Evolutionary conservation across 2,329 filamentous ascomycete species (phyloP), one percentile per base, ranked within the genome.

Genomic region (Scleromitrula shiraiana): DNA sequence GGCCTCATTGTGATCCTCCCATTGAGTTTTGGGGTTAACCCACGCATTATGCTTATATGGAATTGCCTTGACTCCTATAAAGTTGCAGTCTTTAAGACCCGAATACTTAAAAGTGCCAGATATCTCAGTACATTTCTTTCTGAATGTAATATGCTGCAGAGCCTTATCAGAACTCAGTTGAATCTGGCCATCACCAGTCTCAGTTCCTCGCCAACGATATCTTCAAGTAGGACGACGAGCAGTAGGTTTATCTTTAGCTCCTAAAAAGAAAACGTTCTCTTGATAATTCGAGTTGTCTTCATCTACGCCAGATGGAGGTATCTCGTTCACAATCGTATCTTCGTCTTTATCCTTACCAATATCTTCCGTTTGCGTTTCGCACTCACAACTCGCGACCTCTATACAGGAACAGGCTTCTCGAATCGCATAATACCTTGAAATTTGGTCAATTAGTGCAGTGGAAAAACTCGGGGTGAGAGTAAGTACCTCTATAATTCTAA

Each of bases 191-290:
- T 59, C 52, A 22, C 54, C 49, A 35, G 49, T 56, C 19, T 57
- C 56, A n/a, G 26, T 17, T 1, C 54, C 53, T 15, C 56, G 43
- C 56, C 57, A 57, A 22, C 53, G 40, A 36, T 54, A 56, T 22
- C 26, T 22, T 50, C 53, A 58, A 4, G 51, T 54, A 36, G 50
- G 45, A n/a, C 48, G 36, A 24, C 50, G 39, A 22, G 50, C 50
- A 23, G 56, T 53, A 14, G 48, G 53, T 17, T 51, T 50, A 10
- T 56, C 52, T 17, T 52, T 52, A 2, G 41, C 19, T 26, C 42
- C 41, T 8, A 56, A 24, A 15, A 35, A 38, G 27, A 57, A 52
- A 15, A 33, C 41, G 2, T 41, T 52, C 12, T 50, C 49, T 7
- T 27, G 29, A 23, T 50, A 53, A 3, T 30, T 20, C 4, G 22